A percentile compares a stretch with the other conserved stretches of the same genome.
phyloP scores from a whole-genome alignment of 257 asterid genomes.

The Jacaranda copaia region DNA sequence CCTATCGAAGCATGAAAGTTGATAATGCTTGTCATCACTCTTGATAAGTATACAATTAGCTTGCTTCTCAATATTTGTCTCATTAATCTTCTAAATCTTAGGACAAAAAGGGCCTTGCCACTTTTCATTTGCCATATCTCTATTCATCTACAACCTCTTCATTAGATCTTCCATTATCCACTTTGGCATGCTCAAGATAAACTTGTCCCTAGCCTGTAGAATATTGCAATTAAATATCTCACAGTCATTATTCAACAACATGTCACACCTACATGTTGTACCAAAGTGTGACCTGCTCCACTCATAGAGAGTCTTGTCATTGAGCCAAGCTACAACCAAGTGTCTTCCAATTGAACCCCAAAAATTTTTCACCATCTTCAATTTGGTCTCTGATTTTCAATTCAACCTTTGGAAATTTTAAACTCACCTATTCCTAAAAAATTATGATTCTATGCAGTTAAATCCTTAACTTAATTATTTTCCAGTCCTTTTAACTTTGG shows the following conservation, averaged over 20 bases:
- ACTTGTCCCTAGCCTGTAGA: not conserved
- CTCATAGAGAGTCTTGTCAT: not conserved
- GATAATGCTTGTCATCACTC: not conserved
- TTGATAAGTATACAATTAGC: not conserved
- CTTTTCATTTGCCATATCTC: not conserved
- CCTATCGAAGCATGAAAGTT: not conserved
- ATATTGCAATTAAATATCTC: not conserved
- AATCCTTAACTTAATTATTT: too few relatives aligned
- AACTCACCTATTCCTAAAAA: too few relatives aligned
- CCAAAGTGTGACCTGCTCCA: slow-evolving; percentile 17
- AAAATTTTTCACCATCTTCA: too few relatives aligned
- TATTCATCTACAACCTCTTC: not conserved
- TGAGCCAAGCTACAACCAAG: slow-evolving; percentile 1
- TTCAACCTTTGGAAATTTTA: too few relatives aligned
- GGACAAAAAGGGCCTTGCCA: not conserved
- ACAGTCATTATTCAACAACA: slow-evolving; percentile 14
- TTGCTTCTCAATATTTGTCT: not conserved
- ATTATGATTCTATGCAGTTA: too few relatives aligned
- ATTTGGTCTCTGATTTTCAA: too few relatives aligned
- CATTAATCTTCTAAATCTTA: not conserved
- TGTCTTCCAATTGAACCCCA: too few relatives aligned
- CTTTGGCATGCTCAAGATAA: not conserved
- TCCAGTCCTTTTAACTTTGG: too few relatives aligned
- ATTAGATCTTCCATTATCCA: not conserved
- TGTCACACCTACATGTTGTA: not conserved